A percentile compares a stretch with the other conserved stretches of the same genome.
These are phyloP conservation scores for Stylosanthes scabra DNA, from an alignment of 331 rosid species.

Conservation along the genomic window DNA sequence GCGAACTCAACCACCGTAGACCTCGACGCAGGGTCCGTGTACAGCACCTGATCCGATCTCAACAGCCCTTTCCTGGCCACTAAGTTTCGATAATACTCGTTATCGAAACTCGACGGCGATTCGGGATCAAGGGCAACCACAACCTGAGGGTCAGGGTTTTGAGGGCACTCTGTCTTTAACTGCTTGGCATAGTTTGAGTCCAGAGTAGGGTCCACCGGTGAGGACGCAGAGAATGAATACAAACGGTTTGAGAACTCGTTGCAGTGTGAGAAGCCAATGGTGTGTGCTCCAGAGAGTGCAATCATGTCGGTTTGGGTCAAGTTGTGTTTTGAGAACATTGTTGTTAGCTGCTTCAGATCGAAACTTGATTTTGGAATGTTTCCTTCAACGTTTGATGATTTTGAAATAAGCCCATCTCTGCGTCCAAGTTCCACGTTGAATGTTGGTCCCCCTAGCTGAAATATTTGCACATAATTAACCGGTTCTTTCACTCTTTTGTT, in stretches of 20 bases:
- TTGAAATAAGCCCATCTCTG: slow-evolving; percentile 64
- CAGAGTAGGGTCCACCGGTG: slow-evolving; percentile 66
- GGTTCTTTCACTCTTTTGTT: too few species aligned
- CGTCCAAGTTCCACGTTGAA: slow-evolving; percentile 84
- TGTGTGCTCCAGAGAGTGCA: slow-evolving; percentile 91
- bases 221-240: slow-evolving; percentile 46
- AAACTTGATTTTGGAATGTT: slow-evolving; percentile 62
- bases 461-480: neutral
- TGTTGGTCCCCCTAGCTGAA: slow-evolving; percentile 75
- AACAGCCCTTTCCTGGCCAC: slow-evolving; percentile 61
- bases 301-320: slow-evolving; percentile 67
- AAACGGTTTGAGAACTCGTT: slow-evolving; percentile 58
- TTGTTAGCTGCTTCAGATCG: slow-evolving; percentile 55
- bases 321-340: slow-evolving; percentile 53
- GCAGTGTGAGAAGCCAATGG: slow-evolving; percentile 77
- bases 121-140: slow-evolving; percentile 58
- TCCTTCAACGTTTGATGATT: slow-evolving; percentile 60
- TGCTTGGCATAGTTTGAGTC: slow-evolving; percentile 49
- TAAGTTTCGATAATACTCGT: slow-evolving; percentile 59
- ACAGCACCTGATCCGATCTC: slow-evolving; percentile 66
- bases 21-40: slow-evolving; percentile 45
- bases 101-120: slow-evolving; percentile 56
- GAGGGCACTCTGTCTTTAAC: slow-evolving; percentile 54
- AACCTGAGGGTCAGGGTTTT: slow-evolving; percentile 41
- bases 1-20: slow-evolving; percentile 62